Evolutionary conservation across 2,329 filamentous ascomycete species (phyloP).

Genomic region (Penicillium crustosum): DNA sequence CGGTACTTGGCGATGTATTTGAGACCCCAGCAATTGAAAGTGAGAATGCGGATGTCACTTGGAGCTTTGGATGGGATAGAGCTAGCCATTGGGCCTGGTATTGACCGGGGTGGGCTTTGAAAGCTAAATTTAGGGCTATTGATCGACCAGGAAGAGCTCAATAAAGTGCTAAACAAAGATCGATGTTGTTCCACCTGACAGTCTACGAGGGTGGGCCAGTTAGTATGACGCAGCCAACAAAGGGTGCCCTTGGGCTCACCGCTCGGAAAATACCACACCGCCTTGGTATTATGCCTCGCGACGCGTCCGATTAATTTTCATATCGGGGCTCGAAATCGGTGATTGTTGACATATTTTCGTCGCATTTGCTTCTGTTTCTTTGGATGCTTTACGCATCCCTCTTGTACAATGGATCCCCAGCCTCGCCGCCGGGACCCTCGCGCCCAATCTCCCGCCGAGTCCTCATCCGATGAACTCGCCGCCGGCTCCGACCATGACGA

Average conservation of each 20-base stretch:
- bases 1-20: conserved; percentile 81
- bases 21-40: conserved; percentile 96
- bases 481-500: conserved; percentile 38
- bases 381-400: conserved; percentile 1
- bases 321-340: not conserved
- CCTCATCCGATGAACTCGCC: conserved; percentile 44
- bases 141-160: not conserved
- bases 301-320: conserved; percentile 8
- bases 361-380: conserved; percentile 10
- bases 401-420: conserved; percentile 30
- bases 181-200: not conserved
- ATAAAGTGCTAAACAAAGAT: not conserved
- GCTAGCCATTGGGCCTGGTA: conserved; percentile 17
- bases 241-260: not conserved
- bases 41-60: conserved; percentile 72
- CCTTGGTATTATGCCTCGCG: not conserved
- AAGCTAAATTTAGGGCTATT: not conserved
- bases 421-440: conserved; percentile 34
- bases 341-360: not conserved
- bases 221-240: conserved; percentile 2
- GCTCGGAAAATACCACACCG: not conserved
- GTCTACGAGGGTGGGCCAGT: not conserved
- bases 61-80: conserved; percentile 38
- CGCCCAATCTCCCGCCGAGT: conserved; percentile 31
- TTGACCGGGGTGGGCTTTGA: not conserved